Base-by-base conservation (phyloP, 208 protist genomes). In the Trypanosoma avium region DNA sequence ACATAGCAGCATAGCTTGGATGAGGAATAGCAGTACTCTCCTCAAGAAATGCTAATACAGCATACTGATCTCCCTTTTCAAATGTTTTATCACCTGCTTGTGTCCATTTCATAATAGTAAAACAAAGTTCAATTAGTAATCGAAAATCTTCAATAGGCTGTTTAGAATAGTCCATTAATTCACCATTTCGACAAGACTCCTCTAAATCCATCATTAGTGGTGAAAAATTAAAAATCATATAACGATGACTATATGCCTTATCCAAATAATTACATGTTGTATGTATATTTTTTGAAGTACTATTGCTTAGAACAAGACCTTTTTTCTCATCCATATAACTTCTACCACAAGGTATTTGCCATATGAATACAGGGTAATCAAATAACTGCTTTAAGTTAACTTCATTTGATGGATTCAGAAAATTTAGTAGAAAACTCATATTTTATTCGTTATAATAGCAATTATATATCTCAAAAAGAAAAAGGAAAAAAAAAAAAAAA, bases 151-250 rank as follows among this genome's bases (percentile, higher is more conserved):
- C 82, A 15, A 90, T 29, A 19, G 70, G 73, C 64, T 93, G 82
- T 69, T 82, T 86, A 7, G 83, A 87, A 50, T 83, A 89, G 66
- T 93, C 86, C 7, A 93, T 47, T 63, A 93, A 75, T 65, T 93
- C 81, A 0, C 86, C 86, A 22, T 61, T 43, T 27, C 54, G 57
- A 61, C 74, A 88, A 26, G 60, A 67, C 12, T 87, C 80, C 19
- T 80, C 77, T 30, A 93, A 62, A 62, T 90, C 83, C 76, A 84
- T 82, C 76, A 81, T 73, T 12, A 90, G 70, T n/a, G 86, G 86
- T 0, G 83, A 86, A 67, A 93, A 93, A 71, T 90, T 90, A 58
- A 93, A 88, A 29, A 93, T 49, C 29, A 89, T 89, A 72, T 90
- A 93, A 50, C 60, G 63, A 36, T 88, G 65, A 12, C 62, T 64